Base-by-base conservation (phyloP, 108 stramenopile species). In the Epipyxis sp. region DNA sequence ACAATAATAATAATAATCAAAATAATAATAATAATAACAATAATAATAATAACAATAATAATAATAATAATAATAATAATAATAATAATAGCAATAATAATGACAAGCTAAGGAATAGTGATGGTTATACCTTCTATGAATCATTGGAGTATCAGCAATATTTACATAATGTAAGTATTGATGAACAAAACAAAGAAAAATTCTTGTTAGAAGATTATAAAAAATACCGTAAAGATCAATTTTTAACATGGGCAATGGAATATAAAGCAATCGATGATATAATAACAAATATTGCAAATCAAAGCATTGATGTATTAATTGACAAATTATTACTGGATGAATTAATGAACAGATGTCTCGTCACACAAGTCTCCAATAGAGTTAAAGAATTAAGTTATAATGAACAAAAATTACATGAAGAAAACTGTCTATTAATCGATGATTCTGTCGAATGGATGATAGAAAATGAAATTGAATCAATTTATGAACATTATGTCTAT, bases 331-430 rank as follows among this genome's bases (percentile, higher is more conserved):
- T 65, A 10, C 61, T 65, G 34, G 61, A 65, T 6, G 25, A 65
- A 10, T 65, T 35, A 6, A 32, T 10, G 13, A 29, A 65, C 10
- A 29, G 61, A 13, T 16, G 30, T 37, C 30, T 6, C 30, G 6
- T 6, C 6, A 29, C 10, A 13, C 30, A 3, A 65, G 61, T 65
- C 30, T 32, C 10, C 3, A 10, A 37, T 3, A 65, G 6, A 3
- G 61, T 29, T 3, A 3, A 37, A 35, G 13, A 25, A 13, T 32
- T 65, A 32, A 16, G 61, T 25, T 65, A 34, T 27, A 42, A 6
- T 37, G 71, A 74, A 39, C 71, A 74, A 57, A 32, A 10, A 13
- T 13, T 37, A 6, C 71, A 74, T 42, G 71, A 74, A 42, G 50
- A 74, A 54, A 25, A 29, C 3, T 13, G 3, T 16, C 35, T 74